Conservation (phyloP, 495 filamentous ascomycete genomes). For the Oidiodendron maius region DNA sequence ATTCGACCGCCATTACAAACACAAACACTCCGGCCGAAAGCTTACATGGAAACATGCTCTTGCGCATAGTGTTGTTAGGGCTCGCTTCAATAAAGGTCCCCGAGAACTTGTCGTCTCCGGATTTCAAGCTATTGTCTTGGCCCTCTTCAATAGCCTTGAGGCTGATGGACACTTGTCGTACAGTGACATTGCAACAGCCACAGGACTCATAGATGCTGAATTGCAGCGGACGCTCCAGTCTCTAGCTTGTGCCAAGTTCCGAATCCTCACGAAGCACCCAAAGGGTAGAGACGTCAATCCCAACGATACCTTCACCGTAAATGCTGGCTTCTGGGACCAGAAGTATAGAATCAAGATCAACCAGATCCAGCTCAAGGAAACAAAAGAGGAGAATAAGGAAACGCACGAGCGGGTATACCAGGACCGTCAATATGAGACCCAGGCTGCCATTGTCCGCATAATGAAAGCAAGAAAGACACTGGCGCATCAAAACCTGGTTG, state of each 20-base stretch:
- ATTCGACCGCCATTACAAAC: conserved; percentile 77
- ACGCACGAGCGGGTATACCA: conserved; percentile 85
- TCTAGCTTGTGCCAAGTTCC: conserved; percentile 81
- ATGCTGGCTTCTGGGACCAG: conserved; percentile 64
- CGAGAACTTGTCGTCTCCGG: conserved; percentile 85
- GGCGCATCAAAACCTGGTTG: conserved; percentile 71
- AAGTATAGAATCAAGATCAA: conserved; percentile 98
- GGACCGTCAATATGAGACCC: conserved; percentile 91
- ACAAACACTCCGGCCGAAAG: conserved; percentile 79
- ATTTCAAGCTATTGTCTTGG: conserved; percentile 85
- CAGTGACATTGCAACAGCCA: conserved; percentile 59
- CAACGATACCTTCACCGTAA: conserved; percentile 77
- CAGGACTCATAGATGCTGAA: conserved; percentile 62
- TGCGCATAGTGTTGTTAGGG: conserved; percentile 77
- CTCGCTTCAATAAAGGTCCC: conserved; percentile 65
- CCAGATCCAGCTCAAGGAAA: conserved; percentile 95
- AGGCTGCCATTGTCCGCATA: conserved; percentile 93
- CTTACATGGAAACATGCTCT: conserved; percentile 90
- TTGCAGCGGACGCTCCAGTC: conserved; percentile 88
- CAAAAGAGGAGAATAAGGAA: conserved; percentile 72
- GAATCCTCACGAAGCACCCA: conserved; percentile 81
- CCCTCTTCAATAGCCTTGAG: conserved; percentile 79
- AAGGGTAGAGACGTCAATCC: conserved; percentile 72
- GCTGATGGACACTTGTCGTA: conserved; percentile 55
- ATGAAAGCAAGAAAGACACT: conserved; percentile 95